Evolutionary conservation across 2,329 filamentous ascomycete genomes (phyloP), one percentile per base, ranked within the genome.

Genomic region (Aspergillus awamori): DNA sequence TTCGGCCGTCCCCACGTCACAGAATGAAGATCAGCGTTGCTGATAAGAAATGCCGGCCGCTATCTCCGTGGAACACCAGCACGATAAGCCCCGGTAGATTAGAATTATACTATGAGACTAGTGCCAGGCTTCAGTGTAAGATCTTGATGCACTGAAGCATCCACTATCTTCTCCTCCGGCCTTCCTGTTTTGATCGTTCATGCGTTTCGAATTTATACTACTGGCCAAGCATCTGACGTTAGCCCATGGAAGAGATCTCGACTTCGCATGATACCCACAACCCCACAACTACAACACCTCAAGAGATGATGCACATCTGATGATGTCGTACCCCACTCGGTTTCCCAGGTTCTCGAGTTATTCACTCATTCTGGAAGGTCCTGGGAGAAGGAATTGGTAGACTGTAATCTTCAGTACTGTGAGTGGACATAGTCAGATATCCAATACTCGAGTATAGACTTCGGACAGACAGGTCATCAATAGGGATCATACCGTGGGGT

Each of bases 141-240:
- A 24, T 45, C 47, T 17, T 33, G 26, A 17, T 30, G 5, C 17
- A 8, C 4, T 28, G n/a, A 49, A 20, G 26, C 6, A 17, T 17
- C 28, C 47, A 17, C 26, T 30, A 8, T 10, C 30, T 45, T 65
- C 64, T 70, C 69, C 53, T 48, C 55, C 59, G 60, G 55, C 53
- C 66, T 69, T 69, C 68, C 66, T 53, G 58, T 71, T 67, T 65
- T 33, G 64, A 24, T 11, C 38, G 51, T 17, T 17, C 15, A 52
- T 38, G 48, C 52, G 13, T 51, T 17, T 26, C 4, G 24, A 17
- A 15, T 36, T 36, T 36, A 36, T 36, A 36, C 11, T 11, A 17
- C 15, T 8, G n/a, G 47, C 7, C 26, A 8, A 30, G n/a, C 26
- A n/a, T 28, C n/a, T 28, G 15, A 33, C 8, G n/a, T 33, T 43